Evolutionary conservation across 140 eudicot species (phyloP).

Genomic region (Senecio squalidus): DNA sequence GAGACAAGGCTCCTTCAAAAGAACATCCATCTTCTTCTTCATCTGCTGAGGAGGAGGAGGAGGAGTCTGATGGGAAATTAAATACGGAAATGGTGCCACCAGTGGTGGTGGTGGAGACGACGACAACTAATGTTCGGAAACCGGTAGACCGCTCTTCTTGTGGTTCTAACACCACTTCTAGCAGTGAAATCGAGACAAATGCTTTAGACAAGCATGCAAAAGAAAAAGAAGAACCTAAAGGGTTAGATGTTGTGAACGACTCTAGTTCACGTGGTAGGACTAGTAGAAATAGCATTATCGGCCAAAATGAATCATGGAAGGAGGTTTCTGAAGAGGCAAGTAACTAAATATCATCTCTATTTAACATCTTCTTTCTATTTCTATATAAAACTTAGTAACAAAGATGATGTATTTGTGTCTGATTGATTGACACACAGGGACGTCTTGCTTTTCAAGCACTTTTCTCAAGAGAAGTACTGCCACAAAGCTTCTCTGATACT

Average conservation of each 20-base stretch:
- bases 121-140: slow-evolving; percentile 40
- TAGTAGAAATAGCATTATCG: slow-evolving; percentile 50
- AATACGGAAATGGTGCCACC: slow-evolving; percentile 29
- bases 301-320: slow-evolving; percentile 75
- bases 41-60: no score
- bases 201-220: slow-evolving; percentile 52
- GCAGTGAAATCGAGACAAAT: slow-evolving; percentile 87
- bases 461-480: slow-evolving; percentile 71
- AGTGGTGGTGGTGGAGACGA: slow-evolving; percentile 38
- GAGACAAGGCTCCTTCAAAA: slow-evolving; percentile 19
- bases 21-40: slow-evolving; percentile 26
- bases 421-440: slow-evolving; percentile 46
- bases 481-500: slow-evolving; percentile 57
- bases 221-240: slow-evolving; percentile 51
- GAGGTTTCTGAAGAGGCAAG: slow-evolving; percentile 97
- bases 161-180: slow-evolving; percentile 91
- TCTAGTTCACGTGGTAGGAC: slow-evolving; percentile 54
- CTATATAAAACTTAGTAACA: no score
- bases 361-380: neutral
- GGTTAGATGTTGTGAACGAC: slow-evolving; percentile 45
- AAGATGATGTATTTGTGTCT: neutral
- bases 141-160: slow-evolving; percentile 95
- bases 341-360: neutral
- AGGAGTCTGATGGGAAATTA: slow-evolving; percentile 51
- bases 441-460: slow-evolving; percentile 86